These are phyloP conservation scores for Massariosphaeria phaeospora DNA, from an alignment of 495 filamentous ascomycete genomes.

Conservation along the genomic window DNA sequence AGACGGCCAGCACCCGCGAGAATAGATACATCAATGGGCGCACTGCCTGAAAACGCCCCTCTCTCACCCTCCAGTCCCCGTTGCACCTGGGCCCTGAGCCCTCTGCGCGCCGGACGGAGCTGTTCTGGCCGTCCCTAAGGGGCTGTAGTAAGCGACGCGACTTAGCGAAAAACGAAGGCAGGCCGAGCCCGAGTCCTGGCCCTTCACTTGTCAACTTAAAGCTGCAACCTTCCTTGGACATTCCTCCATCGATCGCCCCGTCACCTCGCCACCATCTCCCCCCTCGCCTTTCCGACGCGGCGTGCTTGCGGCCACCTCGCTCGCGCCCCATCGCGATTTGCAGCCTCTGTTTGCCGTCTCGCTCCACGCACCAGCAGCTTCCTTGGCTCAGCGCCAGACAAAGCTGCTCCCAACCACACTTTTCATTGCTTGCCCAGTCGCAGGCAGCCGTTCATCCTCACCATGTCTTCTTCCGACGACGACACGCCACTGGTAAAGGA, in stretches of 20 bases:
- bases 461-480: slow-evolving; percentile 43
- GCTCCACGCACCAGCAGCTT: slow-evolving; percentile 16
- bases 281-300: slow-evolving; percentile 32
- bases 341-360: slow-evolving; percentile 7
- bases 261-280: slow-evolving; percentile 1
- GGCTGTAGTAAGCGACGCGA: too few species aligned
- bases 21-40: too few species aligned
- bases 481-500: slow-evolving; percentile 37
- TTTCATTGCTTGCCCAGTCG: slow-evolving; percentile 17
- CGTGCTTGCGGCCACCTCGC: slow-evolving; percentile 37
- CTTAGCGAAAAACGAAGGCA: too few species aligned
- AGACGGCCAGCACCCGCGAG: too few species aligned
- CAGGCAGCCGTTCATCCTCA: slow-evolving; percentile 17
- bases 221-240: slow-evolving; percentile 27
- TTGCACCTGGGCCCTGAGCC: too few species aligned
- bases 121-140: too few species aligned
- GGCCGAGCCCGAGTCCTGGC: slow-evolving; percentile 1
- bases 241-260: slow-evolving; percentile 21
- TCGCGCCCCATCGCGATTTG: not conserved
- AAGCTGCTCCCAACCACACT: slow-evolving; percentile 22
- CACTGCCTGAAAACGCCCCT: too few species aligned
- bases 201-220: slow-evolving; percentile 39
- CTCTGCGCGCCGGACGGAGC: too few species aligned
- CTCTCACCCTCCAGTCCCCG: too few species aligned
- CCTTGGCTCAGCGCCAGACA: slow-evolving; percentile 11